These are phyloP conservation scores for Phylloporus sp. DNA, from an alignment of 1,284 basidiomycete species.

Conservation along the genomic window DNA sequence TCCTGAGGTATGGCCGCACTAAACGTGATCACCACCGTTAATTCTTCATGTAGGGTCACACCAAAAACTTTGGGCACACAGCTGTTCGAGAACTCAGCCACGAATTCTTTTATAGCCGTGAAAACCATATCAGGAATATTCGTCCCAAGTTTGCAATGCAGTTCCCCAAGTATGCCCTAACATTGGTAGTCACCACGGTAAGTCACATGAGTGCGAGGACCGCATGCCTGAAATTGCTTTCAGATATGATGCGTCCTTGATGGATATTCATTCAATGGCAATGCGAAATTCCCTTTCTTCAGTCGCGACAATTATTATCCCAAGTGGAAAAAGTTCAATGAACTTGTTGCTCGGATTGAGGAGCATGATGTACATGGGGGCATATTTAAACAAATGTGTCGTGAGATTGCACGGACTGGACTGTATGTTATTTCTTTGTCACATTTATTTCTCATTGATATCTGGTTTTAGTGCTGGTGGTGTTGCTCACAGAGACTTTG, in stretches of 20 bases:
- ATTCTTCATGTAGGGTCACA: background rate
- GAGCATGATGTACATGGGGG: background rate
- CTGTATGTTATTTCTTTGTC: background rate
- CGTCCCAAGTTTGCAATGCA: background rate
- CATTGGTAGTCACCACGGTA: background rate
- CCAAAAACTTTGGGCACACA: background rate
- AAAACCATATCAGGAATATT: background rate
- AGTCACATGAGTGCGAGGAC: background rate
- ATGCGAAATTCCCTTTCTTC: no score
- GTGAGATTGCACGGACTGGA: background rate
- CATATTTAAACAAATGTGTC: background rate
- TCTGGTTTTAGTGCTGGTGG: conserved; percentile 1
- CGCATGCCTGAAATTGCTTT: background rate
- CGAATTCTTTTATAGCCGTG: background rate
- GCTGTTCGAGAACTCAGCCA: background rate
- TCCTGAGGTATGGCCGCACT: background rate
- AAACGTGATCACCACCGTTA: background rate
- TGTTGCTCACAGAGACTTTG: background rate
- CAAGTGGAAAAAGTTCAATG: conserved; percentile 1
- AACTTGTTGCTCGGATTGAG: background rate
- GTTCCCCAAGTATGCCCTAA: background rate
- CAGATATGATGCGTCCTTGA: conserved; percentile 2
- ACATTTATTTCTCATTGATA: background rate
- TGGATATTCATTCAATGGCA: background rate
- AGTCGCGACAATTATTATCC: background rate